Evolutionary conservation across 176 grass and related monocot genomes (phyloP), one percentile per base, ranked within the genome.

Genomic region (Raddia distichophylla): DNA sequence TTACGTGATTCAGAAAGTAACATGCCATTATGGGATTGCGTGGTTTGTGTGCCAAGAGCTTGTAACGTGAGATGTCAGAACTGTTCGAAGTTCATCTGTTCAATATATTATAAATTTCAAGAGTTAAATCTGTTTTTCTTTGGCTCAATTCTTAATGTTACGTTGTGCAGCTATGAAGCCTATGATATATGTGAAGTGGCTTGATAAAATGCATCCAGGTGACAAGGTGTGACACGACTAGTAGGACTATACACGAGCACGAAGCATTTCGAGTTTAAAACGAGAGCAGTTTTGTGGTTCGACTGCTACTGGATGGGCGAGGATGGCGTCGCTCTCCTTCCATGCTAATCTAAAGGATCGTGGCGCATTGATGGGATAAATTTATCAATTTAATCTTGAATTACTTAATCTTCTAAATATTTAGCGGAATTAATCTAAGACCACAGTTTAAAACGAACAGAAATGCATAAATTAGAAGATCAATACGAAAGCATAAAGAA

Each of bases 11-110:
- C 14, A 52, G 60, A 71, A 79, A 78, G 88, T 86, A 69, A 11
- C 88, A 43, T 51, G 19, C 78, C 61, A 78, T 73, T 77, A 82
- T 86, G 78, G 45, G 60, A 71, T 77, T 82, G 73, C 16, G 51
- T 66, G 72, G 83, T 86, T 42, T 18, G 8, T 86, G 15, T 67
- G 67, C 78, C 67, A 59, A 73, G 53, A 86, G 78, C 78, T 73
- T 82, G 66, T 78, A 67, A 67, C 75, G 22, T 69, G 45, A 54
- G 62, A 80, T 84, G 34, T 75, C 47, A 80, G 75, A 84, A 84
- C 10, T 73, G 73, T 12, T 73, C 34, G 6, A 72, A 79, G 60
- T 61, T 78, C 67, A 61, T 67, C 73, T 73, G 73, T 73, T 86
- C 66, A 67, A n/a, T 78, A 48, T 60, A 86, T 37, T 89, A 77